A percentile compares a stretch with the other conserved stretches of the same genome.
Evolutionary conservation across 768 basidiomycete species (phyloP).

Genomic region (Mrakia hoshinonis): DNA sequence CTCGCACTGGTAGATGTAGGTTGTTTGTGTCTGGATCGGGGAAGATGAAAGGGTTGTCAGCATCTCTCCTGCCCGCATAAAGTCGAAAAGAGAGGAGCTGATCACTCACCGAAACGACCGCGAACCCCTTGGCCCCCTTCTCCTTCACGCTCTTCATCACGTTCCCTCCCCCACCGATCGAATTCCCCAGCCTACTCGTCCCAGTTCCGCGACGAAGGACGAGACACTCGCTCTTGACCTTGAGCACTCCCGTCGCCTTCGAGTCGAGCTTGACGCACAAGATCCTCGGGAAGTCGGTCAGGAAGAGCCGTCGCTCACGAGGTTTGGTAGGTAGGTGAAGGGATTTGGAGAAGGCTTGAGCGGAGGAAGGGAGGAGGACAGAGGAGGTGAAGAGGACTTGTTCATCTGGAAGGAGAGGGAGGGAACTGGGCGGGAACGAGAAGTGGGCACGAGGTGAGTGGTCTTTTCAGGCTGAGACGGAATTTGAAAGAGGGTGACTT

Average conservation of each 20-base stretch:
- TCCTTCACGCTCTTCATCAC: slow-evolving; percentile 26
- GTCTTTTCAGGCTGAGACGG: background rate
- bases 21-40: background rate
- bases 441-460: background rate
- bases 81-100: too few species aligned
- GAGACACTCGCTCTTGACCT: slow-evolving; percentile 26
- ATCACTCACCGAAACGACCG: slow-evolving; percentile 20
- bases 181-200: background rate
- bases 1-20: slow-evolving; percentile 24
- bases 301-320: slow-evolving; percentile 25
- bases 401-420: slow-evolving; percentile 27
- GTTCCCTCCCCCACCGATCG: slow-evolving; percentile 14
- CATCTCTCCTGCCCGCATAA: background rate
- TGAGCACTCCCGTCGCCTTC: slow-evolving; percentile 22
- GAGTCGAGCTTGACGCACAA: slow-evolving; percentile 27
- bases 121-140: slow-evolving; percentile 24
- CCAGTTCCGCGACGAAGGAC: slow-evolving; percentile 19
- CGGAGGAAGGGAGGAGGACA: slow-evolving; percentile 20
- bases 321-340: slow-evolving; percentile 17
- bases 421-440: background rate
- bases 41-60: background rate
- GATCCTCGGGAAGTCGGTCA: slow-evolving; percentile 28
- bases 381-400: slow-evolving; percentile 16
- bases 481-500: background rate
- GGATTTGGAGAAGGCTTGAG: slow-evolving; percentile 11